A percentile compares a stretch with the other conserved stretches of the same genome.
Evolutionary conservation across 1,284 basidiomycete species (phyloP).

Genomic region (Coniophora puteana): DNA sequence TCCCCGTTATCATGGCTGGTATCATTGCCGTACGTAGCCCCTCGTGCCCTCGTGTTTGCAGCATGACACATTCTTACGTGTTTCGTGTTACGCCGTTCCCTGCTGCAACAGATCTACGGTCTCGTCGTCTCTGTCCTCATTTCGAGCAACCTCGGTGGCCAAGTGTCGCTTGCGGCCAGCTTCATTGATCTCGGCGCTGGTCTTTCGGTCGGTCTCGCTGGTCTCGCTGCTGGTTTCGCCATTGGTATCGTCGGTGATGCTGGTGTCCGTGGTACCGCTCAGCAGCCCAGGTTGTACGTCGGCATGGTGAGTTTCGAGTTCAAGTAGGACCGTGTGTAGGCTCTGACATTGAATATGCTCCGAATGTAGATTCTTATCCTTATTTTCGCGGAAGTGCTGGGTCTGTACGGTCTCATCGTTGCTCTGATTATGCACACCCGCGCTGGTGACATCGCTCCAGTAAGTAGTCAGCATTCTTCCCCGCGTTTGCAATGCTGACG

Average conservation of each 20-base stretch:
- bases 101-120: conserved; percentile 83
- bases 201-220: conserved; percentile 83
- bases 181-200: conserved; percentile 91
- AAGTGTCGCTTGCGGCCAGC: conserved; percentile 73
- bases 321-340: background rate
- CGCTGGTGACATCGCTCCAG: conserved; percentile 29
- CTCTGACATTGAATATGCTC: conserved; percentile 9
- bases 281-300: conserved; percentile 93
- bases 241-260: conserved; percentile 97
- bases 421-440: conserved; percentile 87
- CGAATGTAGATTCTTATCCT: conserved; percentile 57
- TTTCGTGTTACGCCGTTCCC: too few species aligned
- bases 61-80: background rate
- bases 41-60: background rate
- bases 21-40: conserved; percentile 82
- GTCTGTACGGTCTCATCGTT: conserved; percentile 83
- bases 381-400: conserved; percentile 85
- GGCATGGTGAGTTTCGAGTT: conserved; percentile 55
- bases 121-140: conserved; percentile 92
- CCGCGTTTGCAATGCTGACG: too few species aligned
- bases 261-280: conserved; percentile 86
- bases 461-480: conserved; percentile 17
- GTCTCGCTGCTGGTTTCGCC: conserved; percentile 88
- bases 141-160: conserved; percentile 53
- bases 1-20: conserved; percentile 99